Conservation (phyloP, 192 early-diverging fungal species). For the Tieghemiomyces parasiticus region DNA sequence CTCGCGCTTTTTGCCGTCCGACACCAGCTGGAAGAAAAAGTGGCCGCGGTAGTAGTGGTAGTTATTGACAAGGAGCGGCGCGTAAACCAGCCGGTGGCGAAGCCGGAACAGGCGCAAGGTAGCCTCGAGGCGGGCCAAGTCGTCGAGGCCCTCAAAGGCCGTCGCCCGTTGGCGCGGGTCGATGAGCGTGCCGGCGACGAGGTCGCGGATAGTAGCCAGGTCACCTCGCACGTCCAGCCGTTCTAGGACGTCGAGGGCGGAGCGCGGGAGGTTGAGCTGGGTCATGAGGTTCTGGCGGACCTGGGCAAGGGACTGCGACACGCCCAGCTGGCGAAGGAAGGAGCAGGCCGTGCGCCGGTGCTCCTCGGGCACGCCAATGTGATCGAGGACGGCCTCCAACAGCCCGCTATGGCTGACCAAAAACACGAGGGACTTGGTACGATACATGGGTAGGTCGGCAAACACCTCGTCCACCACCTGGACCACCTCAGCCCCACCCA, state of each 20-base stretch:
- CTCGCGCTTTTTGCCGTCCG: conserved; percentile 25
- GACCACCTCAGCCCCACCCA: conserved; percentile 82
- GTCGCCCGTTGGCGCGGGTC: conserved; percentile 16
- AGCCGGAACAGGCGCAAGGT: not conserved
- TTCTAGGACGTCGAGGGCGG: conserved; percentile 45
- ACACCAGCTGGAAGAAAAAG: conserved; percentile 45
- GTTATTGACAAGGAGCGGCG: conserved; percentile 46
- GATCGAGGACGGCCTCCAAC: conserved; percentile 59
- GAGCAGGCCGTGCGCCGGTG: conserved; percentile 35
- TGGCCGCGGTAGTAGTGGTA: conserved; percentile 37
- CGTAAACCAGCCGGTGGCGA: conserved; percentile 13
- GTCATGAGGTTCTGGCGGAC: conserved; percentile 43
- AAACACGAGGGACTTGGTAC: conserved; percentile 37
- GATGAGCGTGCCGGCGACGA: conserved; percentile 19
- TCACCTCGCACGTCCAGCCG: conserved; percentile 44
- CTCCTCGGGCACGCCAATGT: conserved; percentile 33
- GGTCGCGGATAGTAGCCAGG: conserved; percentile 20
- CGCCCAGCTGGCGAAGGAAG: conserved; percentile 40
- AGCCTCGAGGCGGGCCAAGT: conserved; percentile 16
- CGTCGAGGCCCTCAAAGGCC: conserved; percentile 16
- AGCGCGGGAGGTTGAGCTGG: conserved; percentile 37
- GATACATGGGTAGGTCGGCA: conserved; percentile 50
- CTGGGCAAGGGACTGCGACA: conserved; percentile 34
- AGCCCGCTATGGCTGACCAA: conserved; percentile 62
- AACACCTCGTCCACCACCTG: conserved; percentile 61